Conservation (phyloP, 2,329 filamentous ascomycete genomes). For the Botryotinia narcissicola region DNA sequence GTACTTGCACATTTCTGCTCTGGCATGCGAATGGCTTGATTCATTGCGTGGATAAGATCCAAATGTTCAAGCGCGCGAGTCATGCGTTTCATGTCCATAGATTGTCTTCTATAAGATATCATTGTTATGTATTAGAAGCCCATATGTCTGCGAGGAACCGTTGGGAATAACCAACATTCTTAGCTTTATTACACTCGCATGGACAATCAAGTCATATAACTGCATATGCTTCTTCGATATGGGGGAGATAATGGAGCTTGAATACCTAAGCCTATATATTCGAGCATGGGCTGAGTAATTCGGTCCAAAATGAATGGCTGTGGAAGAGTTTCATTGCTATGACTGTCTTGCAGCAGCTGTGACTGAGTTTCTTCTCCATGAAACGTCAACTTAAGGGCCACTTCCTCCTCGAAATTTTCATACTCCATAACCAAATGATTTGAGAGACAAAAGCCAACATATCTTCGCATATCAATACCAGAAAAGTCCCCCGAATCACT, state of each 20-base stretch:
- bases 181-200: not conserved
- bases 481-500: not conserved
- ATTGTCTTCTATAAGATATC: not conserved
- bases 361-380: not conserved
- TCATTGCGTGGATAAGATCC: not conserved
- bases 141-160: not conserved
- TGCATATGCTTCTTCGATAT: not conserved
- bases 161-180: not conserved
- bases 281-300: not conserved
- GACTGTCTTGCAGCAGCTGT: not conserved
- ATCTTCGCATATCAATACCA: not conserved
- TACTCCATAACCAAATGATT: not conserved
- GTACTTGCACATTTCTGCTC: not conserved
- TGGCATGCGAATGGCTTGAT: not conserved
- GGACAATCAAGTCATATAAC: not conserved
- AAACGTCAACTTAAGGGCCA: not conserved
- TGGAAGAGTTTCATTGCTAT: not conserved
- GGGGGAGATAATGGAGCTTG: not conserved
- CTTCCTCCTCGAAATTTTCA: not conserved
- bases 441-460: not conserved
- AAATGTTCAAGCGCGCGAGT: not conserved
- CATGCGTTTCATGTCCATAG: not conserved
- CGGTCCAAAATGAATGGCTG: not conserved
- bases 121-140: not conserved
- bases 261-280: not conserved